These are phyloP conservation scores for Dioscorea alata DNA, from an alignment of 106 monocot genomes.

Conservation along the genomic window DNA sequence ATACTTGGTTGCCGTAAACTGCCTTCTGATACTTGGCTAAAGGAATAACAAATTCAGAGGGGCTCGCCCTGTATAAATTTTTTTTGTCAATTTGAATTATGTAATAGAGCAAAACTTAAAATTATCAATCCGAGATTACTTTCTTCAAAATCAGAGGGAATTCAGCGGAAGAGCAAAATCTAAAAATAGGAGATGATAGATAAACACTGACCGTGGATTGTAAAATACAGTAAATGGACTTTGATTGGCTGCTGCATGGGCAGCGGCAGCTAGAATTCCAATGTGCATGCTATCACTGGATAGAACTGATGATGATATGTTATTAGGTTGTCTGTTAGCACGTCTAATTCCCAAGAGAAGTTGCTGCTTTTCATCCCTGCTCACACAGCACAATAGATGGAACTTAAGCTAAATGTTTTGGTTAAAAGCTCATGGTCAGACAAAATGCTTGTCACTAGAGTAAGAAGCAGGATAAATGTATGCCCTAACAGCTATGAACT, in stretches of 20 bases:
- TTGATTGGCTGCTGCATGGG: slow-evolving; percentile 71
- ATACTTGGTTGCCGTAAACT: slow-evolving; percentile 57
- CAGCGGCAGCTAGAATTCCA: slow-evolving; percentile 75
- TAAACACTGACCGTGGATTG: slow-evolving; percentile 53
- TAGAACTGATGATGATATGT: slow-evolving; percentile 68
- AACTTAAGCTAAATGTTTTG: too few species aligned
- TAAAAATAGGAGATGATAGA: not conserved
- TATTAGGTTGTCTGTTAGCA: slow-evolving; percentile 64
- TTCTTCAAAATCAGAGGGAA: not conserved
- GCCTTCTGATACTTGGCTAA: slow-evolving; percentile 74
- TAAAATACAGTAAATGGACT: slow-evolving; percentile 82
- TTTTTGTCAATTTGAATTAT: not conserved
- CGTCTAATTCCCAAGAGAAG: slow-evolving; percentile 73
- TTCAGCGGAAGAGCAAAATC: not conserved
- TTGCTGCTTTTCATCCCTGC: slow-evolving; percentile 77
- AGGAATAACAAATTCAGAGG: slow-evolving; percentile 77
- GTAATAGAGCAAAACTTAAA: not conserved
- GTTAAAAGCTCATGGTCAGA: too few species aligned
- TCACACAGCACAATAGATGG: not conserved
- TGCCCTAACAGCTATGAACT: too few species aligned
- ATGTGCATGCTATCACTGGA: slow-evolving; percentile 85
- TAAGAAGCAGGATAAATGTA: too few species aligned
- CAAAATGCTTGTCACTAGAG: too few species aligned
- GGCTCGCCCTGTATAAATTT: slow-evolving; percentile 56
- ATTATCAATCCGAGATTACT: not conserved